Base-by-base conservation (phyloP, 2,329 filamentous ascomycete species). In the Epichloe sp. region DNA sequence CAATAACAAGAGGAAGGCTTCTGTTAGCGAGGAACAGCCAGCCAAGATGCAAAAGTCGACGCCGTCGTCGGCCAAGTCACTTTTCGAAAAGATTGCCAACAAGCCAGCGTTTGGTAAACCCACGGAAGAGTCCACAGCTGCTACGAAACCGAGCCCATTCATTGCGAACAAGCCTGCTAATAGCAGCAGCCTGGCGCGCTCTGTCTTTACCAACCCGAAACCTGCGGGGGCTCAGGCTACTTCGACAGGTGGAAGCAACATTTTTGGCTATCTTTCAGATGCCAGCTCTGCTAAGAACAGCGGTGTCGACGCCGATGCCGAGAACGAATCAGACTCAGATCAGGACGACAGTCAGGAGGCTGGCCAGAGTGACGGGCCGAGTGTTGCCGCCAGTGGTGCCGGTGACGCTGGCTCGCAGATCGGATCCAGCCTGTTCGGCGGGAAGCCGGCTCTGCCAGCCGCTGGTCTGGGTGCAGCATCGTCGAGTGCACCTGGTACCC, bases 251-350 rank as follows among this genome's bases (percentile, higher is more conserved):
- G 59, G 63, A 42, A 58, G 64, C 44, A 81, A 82, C 59, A 80
- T 81, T 47, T 83, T 83, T 59, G 74, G 73, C 23, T 76, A 82
- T 56, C 69, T 82, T 7, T 81, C 78, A 1, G 77, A 79, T 58
- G 69, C 67, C 35, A 78, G 76, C 56, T 77, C 75, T 14, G 68
- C 72, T 41, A 77, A 76, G 62, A 77, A 73, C 48, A 80, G 77
- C 55, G 73, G 73, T 1, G 64, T 68, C 11, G 73, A 76, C 15
- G 71, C 70, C 17, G 74, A 74, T 48, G 67, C 62, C 54, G 71
- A 76, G 55, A 71, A 67, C 54, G 71, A 73, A 52, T 64, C 69
- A 17, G 71, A 71, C 19, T 69, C 69, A 3, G 71, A 74, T 34
- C 62, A 54, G 14, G 67, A 71, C 15, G 72, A 69, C 19, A 68